These are phyloP conservation scores for Umbelopsis isabellina DNA, from an alignment of 192 early-diverging fungal genomes.

Conservation along the genomic window DNA sequence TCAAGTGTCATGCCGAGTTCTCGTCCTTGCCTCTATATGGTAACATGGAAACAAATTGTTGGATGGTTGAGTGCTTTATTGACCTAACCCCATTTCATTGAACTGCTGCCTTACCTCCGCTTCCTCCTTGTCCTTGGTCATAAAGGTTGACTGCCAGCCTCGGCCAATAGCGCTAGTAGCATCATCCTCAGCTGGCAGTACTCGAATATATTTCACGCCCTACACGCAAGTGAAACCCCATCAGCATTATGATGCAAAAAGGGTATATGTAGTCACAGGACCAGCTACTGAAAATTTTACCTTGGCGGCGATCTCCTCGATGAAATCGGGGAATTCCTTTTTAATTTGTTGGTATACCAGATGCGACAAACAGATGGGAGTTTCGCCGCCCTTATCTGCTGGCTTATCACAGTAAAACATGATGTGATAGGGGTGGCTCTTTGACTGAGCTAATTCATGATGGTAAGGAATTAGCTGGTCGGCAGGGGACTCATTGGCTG, in stretches of 20 bases:
- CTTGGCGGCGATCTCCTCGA: conserved; percentile 26
- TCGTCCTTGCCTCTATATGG: conserved; percentile 11
- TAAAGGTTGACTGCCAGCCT: conserved; percentile 43
- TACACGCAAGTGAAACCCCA: neutral
- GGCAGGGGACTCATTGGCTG: conserved; percentile 40
- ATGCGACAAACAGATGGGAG: conserved; percentile 38
- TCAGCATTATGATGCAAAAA: neutral
- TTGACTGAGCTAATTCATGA: conserved; percentile 41
- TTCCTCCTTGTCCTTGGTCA: conserved; percentile 25
- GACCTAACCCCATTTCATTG: neutral
- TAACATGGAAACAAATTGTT: neutral
- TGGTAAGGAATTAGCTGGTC: conserved; percentile 46
- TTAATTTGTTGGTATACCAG: conserved; percentile 33
- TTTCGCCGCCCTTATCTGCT: conserved; percentile 39
- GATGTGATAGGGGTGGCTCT: conserved; percentile 33
- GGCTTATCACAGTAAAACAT: conserved; percentile 40
- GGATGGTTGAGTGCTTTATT: neutral
- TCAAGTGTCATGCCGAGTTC: conserved; percentile 38
- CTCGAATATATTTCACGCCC: conserved; percentile 41
- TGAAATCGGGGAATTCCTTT: conserved; percentile 31
- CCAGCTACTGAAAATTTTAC: neutral
- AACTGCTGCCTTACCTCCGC: conserved; percentile 5
- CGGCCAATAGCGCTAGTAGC: conserved; percentile 36
- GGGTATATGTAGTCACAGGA: too few relatives aligned
- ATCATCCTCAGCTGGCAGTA: conserved; percentile 40